Evolutionary conservation across 2,329 filamentous ascomycete genomes (phyloP), one percentile per base, ranked within the genome.

Genomic region (Colletotrichum chlorophyti): DNA sequence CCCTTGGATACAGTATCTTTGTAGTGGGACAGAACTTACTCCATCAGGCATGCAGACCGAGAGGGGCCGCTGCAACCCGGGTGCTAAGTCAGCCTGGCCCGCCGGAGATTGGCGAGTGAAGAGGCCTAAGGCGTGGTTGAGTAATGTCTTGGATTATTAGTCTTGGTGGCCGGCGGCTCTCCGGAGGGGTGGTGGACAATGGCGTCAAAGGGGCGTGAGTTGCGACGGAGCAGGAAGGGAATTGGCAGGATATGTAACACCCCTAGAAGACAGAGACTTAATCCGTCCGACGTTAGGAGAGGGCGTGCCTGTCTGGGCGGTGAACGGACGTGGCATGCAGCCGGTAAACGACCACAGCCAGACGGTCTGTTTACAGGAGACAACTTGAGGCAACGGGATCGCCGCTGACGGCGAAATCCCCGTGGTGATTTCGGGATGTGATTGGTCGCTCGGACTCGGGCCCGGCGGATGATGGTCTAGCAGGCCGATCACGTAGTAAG

Each of bases 31-130:
- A 34, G 53, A 35, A 21, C n/a, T 11, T 42, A 17, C 54, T 48
- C 15, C 31, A 43, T 54, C 26, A 45, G 43, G 51, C 38, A 50
- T 45, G 45, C 43, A 40, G 17, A 32, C 38, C 31, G 38, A 37
- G 15, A 47, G 21, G n/a, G 26, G 11, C 6, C 23, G 27, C 31
- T 17, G 8, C 26, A 37, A 11, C 26, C 34, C 27, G 15, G 17
- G 32, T 40, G 32, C 24, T 34, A 34, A 46, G 53, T 46, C 47
- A 29, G 14, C 23, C 34, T 24, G 12, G 35, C 29, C 10, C 17
- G 41, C 42, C 49, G 29, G 49, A 47, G 54, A 58, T 53, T 58
- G 49, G 40, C 38, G 46, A 19, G 40, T 26, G 45, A 52, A 45
- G 24, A 43, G 37, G 34, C 34, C 38, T 41, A 23, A 58, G 10